Percentiles rank a stretch among this genome's conserved stretches.
Conservation (phyloP, 2,329 filamentous ascomycete genomes). For the Pleurostoma richardsiae region DNA sequence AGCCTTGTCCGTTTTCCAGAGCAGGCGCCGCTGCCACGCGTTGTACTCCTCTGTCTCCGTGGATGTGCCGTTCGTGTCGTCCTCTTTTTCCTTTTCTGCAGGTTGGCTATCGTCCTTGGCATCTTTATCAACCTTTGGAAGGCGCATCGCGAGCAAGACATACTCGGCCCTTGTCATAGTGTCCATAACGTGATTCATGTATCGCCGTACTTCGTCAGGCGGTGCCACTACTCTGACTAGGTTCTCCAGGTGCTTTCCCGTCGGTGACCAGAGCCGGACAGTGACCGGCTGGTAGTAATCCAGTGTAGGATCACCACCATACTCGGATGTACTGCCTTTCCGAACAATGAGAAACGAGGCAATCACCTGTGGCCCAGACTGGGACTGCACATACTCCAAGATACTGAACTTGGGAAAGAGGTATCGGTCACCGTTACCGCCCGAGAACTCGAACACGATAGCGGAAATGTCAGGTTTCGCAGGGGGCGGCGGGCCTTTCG, state of each 20-base stretch:
- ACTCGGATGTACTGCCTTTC: slow-evolving; percentile 63
- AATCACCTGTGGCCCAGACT: slow-evolving; percentile 55
- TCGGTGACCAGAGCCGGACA: slow-evolving; percentile 50
- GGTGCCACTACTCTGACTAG: slow-evolving; percentile 57
- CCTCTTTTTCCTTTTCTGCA: slow-evolving; percentile 13
- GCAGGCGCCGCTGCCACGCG: slow-evolving; percentile 5
- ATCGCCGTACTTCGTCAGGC: slow-evolving; percentile 56
- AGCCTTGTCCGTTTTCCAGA: slow-evolving; percentile 10
- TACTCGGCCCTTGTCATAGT: slow-evolving; percentile 66
- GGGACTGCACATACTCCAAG: slow-evolving; percentile 56
- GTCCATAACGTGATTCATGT: slow-evolving; percentile 68
- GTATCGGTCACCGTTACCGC: slow-evolving; percentile 67
- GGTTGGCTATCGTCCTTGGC: slow-evolving; percentile 21
- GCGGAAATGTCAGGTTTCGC: slow-evolving; percentile 57
- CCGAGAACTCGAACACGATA: slow-evolving; percentile 64
- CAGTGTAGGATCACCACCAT: slow-evolving; percentile 55
- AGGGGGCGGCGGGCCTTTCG: slow-evolving; percentile 51
- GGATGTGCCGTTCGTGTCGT: slow-evolving; percentile 8
- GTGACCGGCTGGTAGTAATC: slow-evolving; percentile 76
- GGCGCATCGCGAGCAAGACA: slow-evolving; percentile 60
- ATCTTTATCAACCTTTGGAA: slow-evolving; percentile 42
- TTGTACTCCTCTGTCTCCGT: slow-evolving; percentile 15
- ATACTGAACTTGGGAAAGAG: slow-evolving; percentile 76
- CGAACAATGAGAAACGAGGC: slow-evolving; percentile 75
- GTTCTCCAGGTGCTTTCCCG: slow-evolving; percentile 54